phyloP scores from a whole-genome alignment of 768 basidiomycete species.

The Mycena kentingensis region DNA sequence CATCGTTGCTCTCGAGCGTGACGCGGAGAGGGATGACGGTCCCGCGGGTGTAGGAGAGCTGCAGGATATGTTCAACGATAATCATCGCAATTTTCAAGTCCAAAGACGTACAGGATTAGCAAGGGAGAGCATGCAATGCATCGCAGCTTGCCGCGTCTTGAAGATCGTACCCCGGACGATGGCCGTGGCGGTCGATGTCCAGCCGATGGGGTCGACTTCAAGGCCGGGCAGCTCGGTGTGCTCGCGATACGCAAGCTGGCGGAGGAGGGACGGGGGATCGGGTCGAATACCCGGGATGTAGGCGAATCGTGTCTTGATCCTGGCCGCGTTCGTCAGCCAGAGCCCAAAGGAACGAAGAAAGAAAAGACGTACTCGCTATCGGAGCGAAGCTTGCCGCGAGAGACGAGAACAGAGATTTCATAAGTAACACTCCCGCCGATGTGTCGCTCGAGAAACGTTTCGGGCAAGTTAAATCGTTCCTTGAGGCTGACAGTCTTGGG shows the following conservation, averaged over 20 bases:
- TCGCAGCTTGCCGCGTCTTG: constrained; percentile 40
- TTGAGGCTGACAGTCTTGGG: constrained; percentile 45
- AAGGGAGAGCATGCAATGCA: constrained; percentile 47
- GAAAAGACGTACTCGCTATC: constrained; percentile 44
- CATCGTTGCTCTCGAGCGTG: constrained; percentile 42
- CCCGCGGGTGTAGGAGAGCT: constrained; percentile 53
- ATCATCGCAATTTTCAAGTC: neutral
- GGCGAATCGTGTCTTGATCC: constrained; percentile 55
- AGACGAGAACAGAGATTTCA: constrained; percentile 48
- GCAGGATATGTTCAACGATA: constrained; percentile 1
- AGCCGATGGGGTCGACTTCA: constrained; percentile 47
- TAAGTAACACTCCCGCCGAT: constrained; percentile 53
- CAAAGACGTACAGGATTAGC: constrained; percentile 45
- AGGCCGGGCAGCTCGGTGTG: constrained; percentile 16
- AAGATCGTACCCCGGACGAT: constrained; percentile 43
- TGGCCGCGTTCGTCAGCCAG: neutral
- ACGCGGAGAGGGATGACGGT: constrained; percentile 49
- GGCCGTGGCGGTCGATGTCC: constrained; percentile 47
- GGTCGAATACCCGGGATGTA: constrained; percentile 32
- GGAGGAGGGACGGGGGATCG: constrained; percentile 19
- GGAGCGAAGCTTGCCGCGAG: constrained; percentile 49
- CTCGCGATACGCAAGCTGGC: constrained; percentile 23
- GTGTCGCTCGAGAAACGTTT: constrained; percentile 55
- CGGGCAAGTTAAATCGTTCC: constrained; percentile 47
- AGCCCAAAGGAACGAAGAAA: neutral